Conservation (phyloP, 2,329 filamentous ascomycete genomes). For the Sporothrix brasiliensis region DNA sequence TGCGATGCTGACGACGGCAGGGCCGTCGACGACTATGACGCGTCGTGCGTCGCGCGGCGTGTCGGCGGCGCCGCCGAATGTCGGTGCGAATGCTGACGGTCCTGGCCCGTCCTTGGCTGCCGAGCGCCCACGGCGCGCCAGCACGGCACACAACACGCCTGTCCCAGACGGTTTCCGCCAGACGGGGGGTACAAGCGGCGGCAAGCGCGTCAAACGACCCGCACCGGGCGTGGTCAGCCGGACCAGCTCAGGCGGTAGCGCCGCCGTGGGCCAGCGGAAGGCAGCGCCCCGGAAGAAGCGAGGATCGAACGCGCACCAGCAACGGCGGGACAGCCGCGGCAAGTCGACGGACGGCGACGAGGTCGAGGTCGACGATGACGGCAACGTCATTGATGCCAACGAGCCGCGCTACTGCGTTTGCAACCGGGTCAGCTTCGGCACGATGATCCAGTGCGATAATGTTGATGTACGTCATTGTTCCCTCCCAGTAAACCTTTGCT, state of each 20-base stretch:
- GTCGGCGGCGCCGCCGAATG: slow-evolving; percentile 51
- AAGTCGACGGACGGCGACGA: slow-evolving; percentile 49
- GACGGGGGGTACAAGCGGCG: slow-evolving; percentile 38
- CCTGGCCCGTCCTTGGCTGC: slow-evolving; percentile 48
- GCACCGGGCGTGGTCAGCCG: slow-evolving; percentile 71
- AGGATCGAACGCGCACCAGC: slow-evolving; percentile 41
- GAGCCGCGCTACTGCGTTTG: slow-evolving; percentile 79
- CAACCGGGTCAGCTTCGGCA: slow-evolving; percentile 77
- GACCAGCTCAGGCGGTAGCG: slow-evolving; percentile 62
- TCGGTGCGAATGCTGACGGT: slow-evolving; percentile 28
- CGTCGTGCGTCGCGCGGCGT: slow-evolving; percentile 38
- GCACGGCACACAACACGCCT: slow-evolving; percentile 61
- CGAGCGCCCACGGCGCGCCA: slow-evolving; percentile 59
- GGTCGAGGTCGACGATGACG: slow-evolving; percentile 61
- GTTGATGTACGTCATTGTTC: slow-evolving; percentile 63
- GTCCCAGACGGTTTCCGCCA: slow-evolving; percentile 52
- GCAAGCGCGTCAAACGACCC: slow-evolving; percentile 67
- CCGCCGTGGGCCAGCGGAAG: slow-evolving; percentile 72
- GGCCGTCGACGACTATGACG: background rate
- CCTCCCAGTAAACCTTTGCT: background rate
- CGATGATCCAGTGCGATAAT: slow-evolving; percentile 84
- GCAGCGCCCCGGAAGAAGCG: slow-evolving; percentile 68
- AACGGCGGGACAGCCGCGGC: slow-evolving; percentile 44
- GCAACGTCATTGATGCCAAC: slow-evolving; percentile 71
- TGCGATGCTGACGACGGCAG: background rate